A percentile compares a stretch with the other conserved stretches of the same genome.
These are phyloP conservation scores for Phyllosticta paracitricarpa DNA, from an alignment of 2,329 filamentous ascomycete genomes.

Conservation along the genomic window DNA sequence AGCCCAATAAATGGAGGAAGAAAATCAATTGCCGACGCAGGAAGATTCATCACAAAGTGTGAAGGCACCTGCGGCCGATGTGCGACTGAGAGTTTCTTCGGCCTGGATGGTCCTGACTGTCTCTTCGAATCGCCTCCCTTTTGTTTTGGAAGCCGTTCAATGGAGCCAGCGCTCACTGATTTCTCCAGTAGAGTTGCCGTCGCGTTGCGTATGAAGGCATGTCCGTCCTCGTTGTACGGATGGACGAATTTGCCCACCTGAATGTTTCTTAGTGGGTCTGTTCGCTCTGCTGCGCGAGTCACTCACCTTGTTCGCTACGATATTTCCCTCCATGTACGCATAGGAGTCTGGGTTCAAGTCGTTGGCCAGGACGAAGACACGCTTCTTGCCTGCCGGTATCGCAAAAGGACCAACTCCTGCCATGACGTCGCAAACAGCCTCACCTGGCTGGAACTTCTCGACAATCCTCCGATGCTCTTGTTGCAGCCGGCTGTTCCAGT, in stretches of 20 bases:
- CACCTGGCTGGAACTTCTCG: slow-evolving; percentile 61
- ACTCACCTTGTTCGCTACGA: slow-evolving; percentile 60
- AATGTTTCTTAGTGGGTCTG: background rate
- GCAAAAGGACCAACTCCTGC: slow-evolving; percentile 94
- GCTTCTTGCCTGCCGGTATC: slow-evolving; percentile 78
- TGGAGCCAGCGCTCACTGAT: background rate
- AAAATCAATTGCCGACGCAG: slow-evolving; percentile 80
- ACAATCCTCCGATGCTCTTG: slow-evolving; percentile 80
- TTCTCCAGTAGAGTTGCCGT: slow-evolving; percentile 42
- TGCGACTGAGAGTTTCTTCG: slow-evolving; percentile 15
- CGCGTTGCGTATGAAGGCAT: slow-evolving; percentile 65
- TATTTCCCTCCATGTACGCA: slow-evolving; percentile 58
- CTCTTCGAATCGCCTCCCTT: slow-evolving; percentile 16
- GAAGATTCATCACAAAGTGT: slow-evolving; percentile 98
- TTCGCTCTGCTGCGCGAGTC: background rate
- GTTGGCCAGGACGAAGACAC: slow-evolving; percentile 91
- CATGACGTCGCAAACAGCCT: slow-evolving; percentile 95
- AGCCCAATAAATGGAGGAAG: slow-evolving; percentile 67
- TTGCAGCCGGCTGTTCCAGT: slow-evolving; percentile 92
- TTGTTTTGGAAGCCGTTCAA: slow-evolving; percentile 12
- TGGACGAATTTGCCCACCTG: slow-evolving; percentile 56
- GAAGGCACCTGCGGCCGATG: slow-evolving; percentile 62
- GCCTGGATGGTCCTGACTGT: background rate
- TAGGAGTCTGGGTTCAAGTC: slow-evolving; percentile 91
- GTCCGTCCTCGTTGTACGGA: slow-evolving; percentile 73